Percentiles rank a stretch among this genome's conserved stretches.
Conservation (phyloP, 352 stramenopile genomes). For the Plasmopara viticola region DNA sequence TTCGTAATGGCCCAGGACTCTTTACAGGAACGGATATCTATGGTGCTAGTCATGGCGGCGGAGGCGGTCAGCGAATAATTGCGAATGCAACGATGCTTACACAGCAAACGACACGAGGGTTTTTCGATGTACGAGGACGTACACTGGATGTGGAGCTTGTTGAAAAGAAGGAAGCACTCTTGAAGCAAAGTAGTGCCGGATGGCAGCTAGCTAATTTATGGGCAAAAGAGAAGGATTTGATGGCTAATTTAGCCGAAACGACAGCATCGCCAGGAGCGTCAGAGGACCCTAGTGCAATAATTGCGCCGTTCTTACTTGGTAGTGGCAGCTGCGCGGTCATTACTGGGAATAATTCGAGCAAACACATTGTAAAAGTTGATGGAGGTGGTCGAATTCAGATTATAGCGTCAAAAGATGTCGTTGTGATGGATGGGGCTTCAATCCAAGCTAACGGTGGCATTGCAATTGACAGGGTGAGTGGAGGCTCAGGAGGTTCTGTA, state of each 20-base stretch:
- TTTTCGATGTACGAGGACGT: slow-evolving; percentile 41
- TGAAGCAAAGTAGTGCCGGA: slow-evolving; percentile 35
- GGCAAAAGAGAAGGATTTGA: slow-evolving; percentile 26
- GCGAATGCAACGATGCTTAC: slow-evolving; percentile 29
- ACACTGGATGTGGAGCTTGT: slow-evolving; percentile 18
- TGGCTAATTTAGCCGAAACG: slow-evolving; percentile 16
- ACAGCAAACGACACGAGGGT: slow-evolving; percentile 29
- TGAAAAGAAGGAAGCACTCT: slow-evolving; percentile 26
- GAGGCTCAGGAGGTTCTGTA: slow-evolving; percentile 50
- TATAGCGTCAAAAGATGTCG: slow-evolving; percentile 55
- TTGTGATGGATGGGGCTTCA: slow-evolving; percentile 45
- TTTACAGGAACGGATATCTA: slow-evolving; percentile 34
- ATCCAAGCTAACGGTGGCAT: slow-evolving; percentile 49
- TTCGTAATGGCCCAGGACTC: slow-evolving; percentile 20
- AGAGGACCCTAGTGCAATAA: slow-evolving; percentile 19
- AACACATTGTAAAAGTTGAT: slow-evolving; percentile 16
- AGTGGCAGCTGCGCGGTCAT: slow-evolving; percentile 30
- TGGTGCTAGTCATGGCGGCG: slow-evolving; percentile 53
- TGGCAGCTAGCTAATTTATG: slow-evolving; percentile 55
- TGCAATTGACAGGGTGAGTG: slow-evolving; percentile 31
- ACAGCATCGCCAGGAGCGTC: slow-evolving; percentile 6
- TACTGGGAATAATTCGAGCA: slow-evolving; percentile 3
- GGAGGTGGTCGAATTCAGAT: slow-evolving; percentile 62
- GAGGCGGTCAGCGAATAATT: slow-evolving; percentile 40
- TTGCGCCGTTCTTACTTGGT: slow-evolving; percentile 41